Conservation (phyloP, 257 asterid genomes). For the Forsythia suspensa region DNA sequence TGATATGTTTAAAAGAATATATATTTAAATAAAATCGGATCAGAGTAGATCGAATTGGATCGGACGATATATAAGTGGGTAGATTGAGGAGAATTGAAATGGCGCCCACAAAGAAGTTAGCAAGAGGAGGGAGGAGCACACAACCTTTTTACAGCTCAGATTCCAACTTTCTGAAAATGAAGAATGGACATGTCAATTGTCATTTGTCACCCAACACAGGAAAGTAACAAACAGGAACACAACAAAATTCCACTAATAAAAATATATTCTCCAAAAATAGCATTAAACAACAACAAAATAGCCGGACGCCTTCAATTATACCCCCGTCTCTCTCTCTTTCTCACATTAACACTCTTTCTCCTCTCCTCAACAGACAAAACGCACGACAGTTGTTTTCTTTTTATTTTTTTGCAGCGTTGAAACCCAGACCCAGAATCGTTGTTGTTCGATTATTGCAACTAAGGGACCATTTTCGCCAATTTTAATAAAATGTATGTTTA, state of each 20-base stretch:
- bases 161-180: conserved; percentile 31
- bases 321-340: conserved; percentile 29
- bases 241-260: conserved; percentile 23
- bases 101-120: not conserved
- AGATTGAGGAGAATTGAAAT: not conserved
- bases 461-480: conserved; percentile 23
- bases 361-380: conserved; percentile 18
- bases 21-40: too few relatives aligned
- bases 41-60: too few relatives aligned
- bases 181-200: conserved; percentile 15
- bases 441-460: conserved; percentile 46
- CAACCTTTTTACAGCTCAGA: conserved; percentile 42
- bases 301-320: conserved; percentile 34
- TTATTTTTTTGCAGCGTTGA: conserved; percentile 37
- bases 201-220: conserved; percentile 37
- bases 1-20: too few relatives aligned
- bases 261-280: conserved; percentile 23
- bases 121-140: not conserved
- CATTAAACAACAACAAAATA: conserved; percentile 25
- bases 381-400: conserved; percentile 30
- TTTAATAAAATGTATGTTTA: conserved; percentile 31
- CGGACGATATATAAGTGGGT: too few relatives aligned
- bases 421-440: conserved; percentile 59
- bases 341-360: not conserved
- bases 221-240: conserved; percentile 22